Evolutionary conservation across 1,284 basidiomycete species (phyloP), one percentile per base, ranked within the genome.

Genomic region (Ustilago hordei): DNA sequence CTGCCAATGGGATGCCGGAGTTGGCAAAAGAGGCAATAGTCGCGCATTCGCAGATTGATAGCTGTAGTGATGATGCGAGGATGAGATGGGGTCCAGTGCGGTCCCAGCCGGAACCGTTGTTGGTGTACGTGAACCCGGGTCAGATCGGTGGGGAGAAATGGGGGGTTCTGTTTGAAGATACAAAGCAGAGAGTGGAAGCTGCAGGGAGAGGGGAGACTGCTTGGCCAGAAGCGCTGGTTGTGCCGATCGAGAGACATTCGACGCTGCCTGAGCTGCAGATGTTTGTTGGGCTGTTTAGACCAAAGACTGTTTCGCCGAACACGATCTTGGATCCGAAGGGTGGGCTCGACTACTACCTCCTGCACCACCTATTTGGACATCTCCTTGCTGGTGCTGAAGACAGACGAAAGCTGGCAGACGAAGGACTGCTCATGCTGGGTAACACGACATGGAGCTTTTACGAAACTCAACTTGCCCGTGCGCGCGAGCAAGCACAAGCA

Each of bases 201-300:
- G 79, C 79, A 15, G 55, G 62, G 38, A 19, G 59, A 15, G 45
- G 56, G 3, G 63, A 72, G 23, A 77, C 72, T 1, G 61, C 72
- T 4, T 80, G 76, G 75, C 79, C 79, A 2, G 64, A 59, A 43
- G 60, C 59, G 8, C 39, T 78, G 1, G 55, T 74, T 8, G 67
- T 78, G 0, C 93, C 95, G 0, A 88, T 96, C 1, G 91, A 91
- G 4, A 90, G 95, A 0, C 95, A 97, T 81, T 95, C 94, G 0
- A 89, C 92, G 0, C 89, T 95, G 0, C 92, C 93, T 0, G 95
- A 98, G 83, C 89, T 98, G 1, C 91, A 91, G 71, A 87, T 88
- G 3, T 92, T 97, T 57, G 93, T 95, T 13, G 87, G 89, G 0
- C 87, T 95, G 11, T 96, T 98, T 86, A 60, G 70, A 15, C 75